Base-by-base conservation (phyloP, 768 basidiomycete genomes). In the Mycena venus region DNA sequence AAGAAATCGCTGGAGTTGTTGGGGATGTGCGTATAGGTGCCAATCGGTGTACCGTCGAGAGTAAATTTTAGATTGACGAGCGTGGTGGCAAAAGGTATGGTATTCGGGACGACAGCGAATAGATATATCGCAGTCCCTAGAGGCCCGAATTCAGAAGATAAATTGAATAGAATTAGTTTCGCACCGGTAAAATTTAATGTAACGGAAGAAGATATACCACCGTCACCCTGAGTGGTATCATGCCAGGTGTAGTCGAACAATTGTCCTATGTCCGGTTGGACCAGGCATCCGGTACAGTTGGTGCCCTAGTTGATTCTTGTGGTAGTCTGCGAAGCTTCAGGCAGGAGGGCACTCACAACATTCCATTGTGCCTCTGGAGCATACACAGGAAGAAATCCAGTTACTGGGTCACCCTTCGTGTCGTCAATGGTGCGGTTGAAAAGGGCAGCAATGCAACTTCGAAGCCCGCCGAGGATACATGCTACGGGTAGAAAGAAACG, bases 381-480 rank as follows among this genome's bases (percentile, higher is more conserved):
- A 36, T 67, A 67, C 5, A 67, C 11, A 14, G 65, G 65, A 32
- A 56, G 36, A 9, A 67, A 67, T 42, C 65, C 65, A 55, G 65
- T 67, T 67, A 67, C 31, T 2, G 65, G 25, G 53, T 67, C 65
- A 7, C 65, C 53, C 34, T 67, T 53, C 19, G 65, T 67, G 31
- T 67, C 65, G n/a, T 67, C 65, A 7, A 67, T 67, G 38, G 65
- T 67, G n/a, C 65, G 49, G 31, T 67, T 67, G n/a, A 36, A 65
- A 38, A 49, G 11, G 21, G 31, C 27, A 40, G 65, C 65, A 53
- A 67, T 21, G 31, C 65, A 67, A 15, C 53, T 42, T 67, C 34
- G 25, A 38, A 56, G 36, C 34, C 23, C 32, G 14, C 10, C 23
- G 65, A 67, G 29, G 63, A 49, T 11, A 6, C 23, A 67, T 56